Evolutionary conservation across 148 eudicot genomes (phyloP).

Genomic region (Hydrangea macrophylla): DNA sequence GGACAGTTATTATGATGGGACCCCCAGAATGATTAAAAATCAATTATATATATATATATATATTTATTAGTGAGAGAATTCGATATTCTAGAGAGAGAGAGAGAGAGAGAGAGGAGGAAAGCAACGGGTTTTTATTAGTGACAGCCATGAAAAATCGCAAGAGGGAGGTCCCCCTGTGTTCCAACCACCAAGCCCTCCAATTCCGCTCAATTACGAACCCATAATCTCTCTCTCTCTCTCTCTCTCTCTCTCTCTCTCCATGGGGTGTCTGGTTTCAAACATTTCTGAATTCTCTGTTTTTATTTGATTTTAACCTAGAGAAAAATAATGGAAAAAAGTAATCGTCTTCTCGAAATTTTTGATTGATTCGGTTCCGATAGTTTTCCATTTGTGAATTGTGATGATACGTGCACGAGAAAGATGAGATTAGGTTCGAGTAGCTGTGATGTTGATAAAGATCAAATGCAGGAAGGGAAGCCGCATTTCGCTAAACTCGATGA

Average conservation of each 20-base stretch:
- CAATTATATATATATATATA: too few species aligned
- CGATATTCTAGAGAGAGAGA: too few species aligned
- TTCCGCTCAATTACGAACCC: background rate
- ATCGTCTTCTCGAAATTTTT: too few species aligned
- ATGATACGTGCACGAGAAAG: background rate
- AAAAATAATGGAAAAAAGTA: too few species aligned
- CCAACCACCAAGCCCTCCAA: constrained; percentile 5
- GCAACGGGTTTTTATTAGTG: background rate
- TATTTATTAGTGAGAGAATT: too few species aligned
- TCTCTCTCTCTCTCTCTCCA: background rate
- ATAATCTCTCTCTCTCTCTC: background rate
- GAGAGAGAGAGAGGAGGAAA: too few species aligned
- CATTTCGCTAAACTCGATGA: constrained; percentile 61
- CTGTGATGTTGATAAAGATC: background rate
- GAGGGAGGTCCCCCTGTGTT: background rate
- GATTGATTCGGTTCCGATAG: too few species aligned
- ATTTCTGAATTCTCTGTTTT: background rate
- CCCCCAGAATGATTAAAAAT: too few species aligned
- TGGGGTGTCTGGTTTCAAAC: background rate
- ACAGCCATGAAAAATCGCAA: constrained; percentile 28
- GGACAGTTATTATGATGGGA: too few species aligned
- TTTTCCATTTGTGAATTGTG: background rate
- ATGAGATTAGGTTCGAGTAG: background rate
- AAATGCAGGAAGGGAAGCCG: constrained; percentile 38
- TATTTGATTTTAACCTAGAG: too few species aligned